Percentiles rank a stretch among this genome's conserved stretches.
phyloP scores from a whole-genome alignment of 1,284 basidiomycete genomes.

The Irpex sp. region DNA sequence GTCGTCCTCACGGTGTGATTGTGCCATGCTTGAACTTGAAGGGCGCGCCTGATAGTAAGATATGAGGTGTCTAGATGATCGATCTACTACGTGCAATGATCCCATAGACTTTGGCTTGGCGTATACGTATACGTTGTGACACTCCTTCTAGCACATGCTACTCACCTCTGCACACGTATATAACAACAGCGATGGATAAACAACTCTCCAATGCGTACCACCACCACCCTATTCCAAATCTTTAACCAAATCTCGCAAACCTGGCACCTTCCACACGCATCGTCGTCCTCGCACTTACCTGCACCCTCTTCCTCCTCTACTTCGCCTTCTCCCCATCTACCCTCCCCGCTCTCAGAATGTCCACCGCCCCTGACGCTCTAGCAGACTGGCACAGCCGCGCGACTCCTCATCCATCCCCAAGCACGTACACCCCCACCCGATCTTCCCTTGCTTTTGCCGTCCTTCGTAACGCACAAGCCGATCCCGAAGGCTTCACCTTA shows the following conservation, averaged over 20 bases:
- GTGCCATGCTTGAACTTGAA: too few relatives aligned
- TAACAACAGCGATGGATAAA: too few relatives aligned
- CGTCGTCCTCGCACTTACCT: not conserved
- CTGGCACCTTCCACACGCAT: not conserved
- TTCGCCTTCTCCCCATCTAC: not conserved
- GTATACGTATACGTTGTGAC: too few relatives aligned
- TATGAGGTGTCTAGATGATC: too few relatives aligned
- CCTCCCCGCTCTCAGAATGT: not conserved
- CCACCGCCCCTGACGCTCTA: not conserved
- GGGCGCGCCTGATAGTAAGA: too few relatives aligned
- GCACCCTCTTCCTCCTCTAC: not conserved
- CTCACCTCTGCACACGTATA: too few relatives aligned
- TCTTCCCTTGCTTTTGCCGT: slow-evolving; percentile 31
- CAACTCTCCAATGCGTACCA: too few relatives aligned
- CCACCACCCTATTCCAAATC: too few relatives aligned
- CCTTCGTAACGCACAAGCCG: slow-evolving; percentile 33
- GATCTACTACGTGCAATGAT: too few relatives aligned
- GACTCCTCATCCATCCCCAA: slow-evolving; percentile 25
- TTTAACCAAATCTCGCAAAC: not conserved
- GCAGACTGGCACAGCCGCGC: slow-evolving; percentile 32
- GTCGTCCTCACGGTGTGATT: too few relatives aligned
- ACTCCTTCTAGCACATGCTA: too few relatives aligned
- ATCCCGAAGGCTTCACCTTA: slow-evolving; percentile 37
- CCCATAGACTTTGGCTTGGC: too few relatives aligned
- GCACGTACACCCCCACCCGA: slow-evolving; percentile 29